Evolutionary conservation across 1,284 basidiomycete genomes (phyloP), one percentile per base, ranked within the genome.

Genomic region (Ustilago hordei): DNA sequence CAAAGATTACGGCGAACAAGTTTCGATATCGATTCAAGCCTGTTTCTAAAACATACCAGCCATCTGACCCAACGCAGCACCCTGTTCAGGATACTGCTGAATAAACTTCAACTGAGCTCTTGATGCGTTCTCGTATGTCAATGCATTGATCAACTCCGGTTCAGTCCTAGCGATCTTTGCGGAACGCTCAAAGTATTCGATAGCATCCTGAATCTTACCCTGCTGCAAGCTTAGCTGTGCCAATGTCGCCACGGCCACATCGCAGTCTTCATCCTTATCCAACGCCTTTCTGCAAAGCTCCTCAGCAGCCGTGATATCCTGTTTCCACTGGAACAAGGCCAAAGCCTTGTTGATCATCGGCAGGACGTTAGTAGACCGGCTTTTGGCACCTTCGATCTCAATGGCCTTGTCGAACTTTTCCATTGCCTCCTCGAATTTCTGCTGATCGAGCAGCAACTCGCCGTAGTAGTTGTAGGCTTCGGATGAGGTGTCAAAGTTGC

Each of bases 311-410:
- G 87, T 88, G 62, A 94, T 90, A 85, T 98, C 95, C 86, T 96
- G 93, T 87, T 95, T 94, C 93, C 93, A 96, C 88, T 98, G 96
- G 90, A 93, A 98, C 58, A 98, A 86, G 0, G 95, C 93, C 32
- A 99, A 91, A 23, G 96, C 95, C 87, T 98, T 98, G 91, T 99
- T 99, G 77, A 99, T 95, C 74, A 97, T 89, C 0, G 96, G 93
- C 70, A 85, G 66, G 64, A 86, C 84, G 54, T 82, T 83, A 31
- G 79, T 75, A 34, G 69, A 65, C 23, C 71, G 69, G 6, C 55
- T 45, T 60, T 81, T 80, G 55, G 53, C 53, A 4, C 91, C 91
- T 87, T 98, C 96, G 43, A 98, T 89, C 86, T 95, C 94, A 79
- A 98, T 92, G 1, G 95, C 94, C 69, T 90, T 90, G 81, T 99